phyloP scores from a whole-genome alignment of 2,329 filamentous ascomycete species.

The Xylaria sp. region DNA sequence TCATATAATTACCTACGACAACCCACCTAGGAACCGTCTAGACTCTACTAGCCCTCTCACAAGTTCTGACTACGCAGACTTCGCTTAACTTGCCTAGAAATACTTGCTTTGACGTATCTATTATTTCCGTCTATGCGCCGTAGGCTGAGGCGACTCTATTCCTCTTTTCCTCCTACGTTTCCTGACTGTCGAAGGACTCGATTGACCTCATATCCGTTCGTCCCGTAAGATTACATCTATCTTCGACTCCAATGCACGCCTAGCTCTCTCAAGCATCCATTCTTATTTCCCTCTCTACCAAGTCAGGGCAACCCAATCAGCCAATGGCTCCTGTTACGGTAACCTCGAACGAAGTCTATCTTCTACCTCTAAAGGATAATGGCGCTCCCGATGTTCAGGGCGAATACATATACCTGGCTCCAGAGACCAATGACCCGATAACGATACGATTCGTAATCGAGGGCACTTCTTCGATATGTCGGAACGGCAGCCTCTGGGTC shows the following conservation, averaged over 20 bases:
- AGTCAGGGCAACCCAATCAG: conserved; percentile 1
- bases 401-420: conserved; percentile 90
- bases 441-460: conserved; percentile 89
- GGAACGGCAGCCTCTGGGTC: conserved; percentile 94
- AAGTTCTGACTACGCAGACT: background rate
- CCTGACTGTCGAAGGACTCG: background rate
- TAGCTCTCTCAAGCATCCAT: conserved; percentile 8
- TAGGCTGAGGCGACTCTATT: background rate
- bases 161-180: background rate
- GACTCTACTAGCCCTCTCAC: background rate
- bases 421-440: conserved; percentile 78
- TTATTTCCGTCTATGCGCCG: background rate
- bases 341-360: conserved; percentile 79
- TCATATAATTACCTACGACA: conserved; percentile 15
- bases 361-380: conserved; percentile 90
- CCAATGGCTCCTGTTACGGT: conserved; percentile 71
- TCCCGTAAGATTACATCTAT: conserved; percentile 3
- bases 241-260: conserved; percentile 15
- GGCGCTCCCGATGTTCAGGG: conserved; percentile 90
- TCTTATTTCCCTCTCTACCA: conserved; percentile 1
- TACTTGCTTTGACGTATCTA: background rate
- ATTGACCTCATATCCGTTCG: background rate
- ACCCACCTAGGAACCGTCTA: background rate
- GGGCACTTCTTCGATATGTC: conserved; percentile 94
- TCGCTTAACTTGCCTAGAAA: background rate